These are phyloP conservation scores for Sclerospora graminicola DNA, from an alignment of 352 stramenopile genomes.

Conservation along the genomic window DNA sequence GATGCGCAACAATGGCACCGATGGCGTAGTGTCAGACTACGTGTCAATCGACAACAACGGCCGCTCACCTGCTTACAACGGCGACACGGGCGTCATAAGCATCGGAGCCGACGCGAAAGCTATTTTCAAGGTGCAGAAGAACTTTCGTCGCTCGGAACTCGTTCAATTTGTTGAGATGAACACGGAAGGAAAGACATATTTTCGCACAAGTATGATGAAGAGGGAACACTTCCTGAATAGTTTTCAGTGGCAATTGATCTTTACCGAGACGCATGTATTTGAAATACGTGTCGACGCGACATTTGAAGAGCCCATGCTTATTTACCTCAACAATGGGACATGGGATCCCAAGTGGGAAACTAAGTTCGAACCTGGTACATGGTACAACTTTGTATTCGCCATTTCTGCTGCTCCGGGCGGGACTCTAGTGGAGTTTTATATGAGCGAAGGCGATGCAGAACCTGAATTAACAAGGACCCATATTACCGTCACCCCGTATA, in stretches of 20 bases:
- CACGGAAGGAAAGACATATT: constrained; percentile 2
- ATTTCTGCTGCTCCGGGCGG: neutral
- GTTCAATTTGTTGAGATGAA: constrained; percentile 4
- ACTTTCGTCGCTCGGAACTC: constrained; percentile 6
- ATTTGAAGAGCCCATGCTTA: neutral
- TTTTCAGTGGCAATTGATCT: constrained; percentile 4
- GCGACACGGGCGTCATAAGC: constrained; percentile 49
- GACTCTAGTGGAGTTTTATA: constrained; percentile 2
- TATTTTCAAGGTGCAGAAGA: constrained; percentile 5
- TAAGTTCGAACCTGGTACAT: constrained; percentile 3
- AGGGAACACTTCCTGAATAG: constrained; percentile 3
- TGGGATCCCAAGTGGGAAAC: constrained; percentile 8
- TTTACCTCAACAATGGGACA: constrained; percentile 7
- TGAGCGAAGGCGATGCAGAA: constrained; percentile 3
- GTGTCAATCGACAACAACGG: constrained; percentile 30
- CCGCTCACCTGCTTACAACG: constrained; percentile 45
- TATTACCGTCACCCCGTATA: neutral
- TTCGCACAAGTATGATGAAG: constrained; percentile 5
- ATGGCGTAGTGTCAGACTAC: constrained; percentile 21
- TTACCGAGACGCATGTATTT: constrained; percentile 4
- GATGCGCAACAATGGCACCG: constrained; percentile 31
- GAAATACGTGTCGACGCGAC: constrained; percentile 5
- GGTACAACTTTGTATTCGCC: constrained; percentile 7
- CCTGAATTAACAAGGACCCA: neutral
- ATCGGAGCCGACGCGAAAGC: constrained; percentile 2